Percentiles rank a stretch among this genome's conserved stretches.
Conservation (phyloP, 805 yeast genomes). For the Pichia cabralensis region DNA sequence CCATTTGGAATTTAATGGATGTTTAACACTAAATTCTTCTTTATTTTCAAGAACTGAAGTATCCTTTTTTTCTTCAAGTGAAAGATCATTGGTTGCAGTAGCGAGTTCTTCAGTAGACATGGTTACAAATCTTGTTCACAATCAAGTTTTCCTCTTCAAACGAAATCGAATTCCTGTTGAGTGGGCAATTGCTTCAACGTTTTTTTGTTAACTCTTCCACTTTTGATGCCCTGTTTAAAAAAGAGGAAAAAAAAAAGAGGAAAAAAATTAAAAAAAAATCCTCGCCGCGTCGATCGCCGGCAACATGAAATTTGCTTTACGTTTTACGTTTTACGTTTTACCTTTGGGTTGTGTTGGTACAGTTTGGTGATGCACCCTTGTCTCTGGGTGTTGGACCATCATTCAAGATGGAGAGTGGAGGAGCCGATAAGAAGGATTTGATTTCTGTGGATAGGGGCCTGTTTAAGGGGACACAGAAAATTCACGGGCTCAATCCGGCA, state of each 20-base stretch:
- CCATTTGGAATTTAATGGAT: slow-evolving; percentile 87
- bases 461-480: slow-evolving; percentile 16
- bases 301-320: too few species aligned
- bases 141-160: too few species aligned
- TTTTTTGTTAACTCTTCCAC: neutral
- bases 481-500: slow-evolving; percentile 39
- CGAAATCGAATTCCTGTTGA: too few species aligned
- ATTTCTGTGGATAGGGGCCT: slow-evolving; percentile 29
- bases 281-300: neutral
- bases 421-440: too few species aligned
- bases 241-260: neutral
- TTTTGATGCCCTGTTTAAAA: neutral
- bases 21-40: slow-evolving; percentile 65
- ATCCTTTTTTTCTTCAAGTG: slow-evolving; percentile 25
- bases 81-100: slow-evolving; percentile 26
- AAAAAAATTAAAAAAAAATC: neutral
- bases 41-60: slow-evolving; percentile 48
- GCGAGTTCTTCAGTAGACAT: slow-evolving; percentile 27
- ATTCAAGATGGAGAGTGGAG: too few species aligned
- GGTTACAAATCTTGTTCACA: too few species aligned
- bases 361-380: too few species aligned
- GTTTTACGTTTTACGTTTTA: too few species aligned
- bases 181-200: too few species aligned
- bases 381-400: too few species aligned
- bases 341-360: too few species aligned